These are phyloP conservation scores for Collariella sp. DNA, from an alignment of 495 filamentous ascomycete genomes.

Conservation along the genomic window DNA sequence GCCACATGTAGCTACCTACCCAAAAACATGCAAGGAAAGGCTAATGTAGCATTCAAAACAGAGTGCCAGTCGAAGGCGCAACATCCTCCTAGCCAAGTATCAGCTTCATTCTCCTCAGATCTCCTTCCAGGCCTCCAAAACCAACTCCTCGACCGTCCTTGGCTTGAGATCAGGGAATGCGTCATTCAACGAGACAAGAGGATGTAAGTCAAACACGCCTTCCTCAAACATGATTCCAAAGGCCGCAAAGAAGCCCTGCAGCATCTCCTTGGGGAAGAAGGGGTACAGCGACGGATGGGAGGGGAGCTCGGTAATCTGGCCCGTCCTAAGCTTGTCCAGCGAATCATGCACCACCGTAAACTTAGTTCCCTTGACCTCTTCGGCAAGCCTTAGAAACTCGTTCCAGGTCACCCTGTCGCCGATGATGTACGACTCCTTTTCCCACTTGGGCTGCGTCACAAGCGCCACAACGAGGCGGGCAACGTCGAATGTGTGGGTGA, in stretches of 20 bases:
- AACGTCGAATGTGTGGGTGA: conserved; percentile 48
- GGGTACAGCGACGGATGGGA: conserved; percentile 25
- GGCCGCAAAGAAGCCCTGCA: conserved; percentile 24
- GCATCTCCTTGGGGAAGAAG: conserved; percentile 27
- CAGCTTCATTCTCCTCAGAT: too few species aligned
- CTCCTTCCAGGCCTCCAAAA: conserved; percentile 21
- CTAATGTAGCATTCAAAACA: too few species aligned
- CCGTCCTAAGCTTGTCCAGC: conserved; percentile 38
- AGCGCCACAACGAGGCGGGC: conserved; percentile 41
- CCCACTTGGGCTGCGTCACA: conserved; percentile 42
- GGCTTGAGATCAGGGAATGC: conserved; percentile 33
- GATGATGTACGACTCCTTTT: conserved; percentile 33
- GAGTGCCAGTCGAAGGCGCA: too few species aligned
- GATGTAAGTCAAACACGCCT: conserved; percentile 22
- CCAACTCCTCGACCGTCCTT: conserved; percentile 24
- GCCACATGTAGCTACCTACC: too few species aligned
- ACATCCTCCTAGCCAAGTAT: too few species aligned
- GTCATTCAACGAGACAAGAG: conserved; percentile 27
- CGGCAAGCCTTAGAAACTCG: conserved; percentile 36
- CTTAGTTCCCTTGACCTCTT: conserved; percentile 40
- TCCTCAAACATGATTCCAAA: conserved; percentile 27
- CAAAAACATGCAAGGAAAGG: too few species aligned
- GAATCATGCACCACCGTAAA: conserved; percentile 44
- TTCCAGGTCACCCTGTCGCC: conserved; percentile 45
- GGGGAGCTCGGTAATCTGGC: conserved; percentile 41